A percentile compares a stretch with the other conserved stretches of the same genome.
Evolutionary conservation across 1,284 basidiomycete genomes (phyloP).

Genomic region (Trametes hirsuta): DNA sequence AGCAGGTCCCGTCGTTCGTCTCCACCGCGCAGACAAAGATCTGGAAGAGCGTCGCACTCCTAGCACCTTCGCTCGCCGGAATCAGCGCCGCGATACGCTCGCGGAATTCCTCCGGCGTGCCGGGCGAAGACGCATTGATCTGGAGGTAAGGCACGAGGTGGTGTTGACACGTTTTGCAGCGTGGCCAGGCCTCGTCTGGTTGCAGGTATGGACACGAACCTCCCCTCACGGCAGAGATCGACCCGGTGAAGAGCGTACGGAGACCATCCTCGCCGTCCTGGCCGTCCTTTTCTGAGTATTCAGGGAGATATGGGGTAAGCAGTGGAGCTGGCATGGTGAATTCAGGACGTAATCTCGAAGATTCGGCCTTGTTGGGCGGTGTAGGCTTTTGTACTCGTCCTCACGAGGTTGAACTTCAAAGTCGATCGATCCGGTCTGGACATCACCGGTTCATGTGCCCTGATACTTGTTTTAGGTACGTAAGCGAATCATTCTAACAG

Average conservation of each 20-base stretch:
- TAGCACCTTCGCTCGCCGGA: neutral
- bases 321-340: neutral
- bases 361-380: no score
- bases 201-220: conserved; percentile 9
- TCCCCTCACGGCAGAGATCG: conserved; percentile 13
- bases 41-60: conserved; percentile 8
- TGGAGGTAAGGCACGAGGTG: conserved; percentile 18
- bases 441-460: no score
- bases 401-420: no score
- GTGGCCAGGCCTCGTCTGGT: conserved; percentile 9
- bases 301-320: conserved; percentile 16
- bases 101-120: conserved; percentile 16
- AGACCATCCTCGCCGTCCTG: neutral
- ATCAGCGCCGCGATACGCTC: neutral
- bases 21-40: conserved; percentile 12
- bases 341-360: no score
- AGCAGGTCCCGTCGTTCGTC: neutral
- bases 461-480: no score
- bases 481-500: no score
- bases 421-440: no score
- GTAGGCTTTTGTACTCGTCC: no score
- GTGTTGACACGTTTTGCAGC: conserved; percentile 4
- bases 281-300: neutral
- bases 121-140: conserved; percentile 7
- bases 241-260: neutral